Base-by-base conservation (phyloP, 805 yeast species). In the Pichia cabralensis region DNA sequence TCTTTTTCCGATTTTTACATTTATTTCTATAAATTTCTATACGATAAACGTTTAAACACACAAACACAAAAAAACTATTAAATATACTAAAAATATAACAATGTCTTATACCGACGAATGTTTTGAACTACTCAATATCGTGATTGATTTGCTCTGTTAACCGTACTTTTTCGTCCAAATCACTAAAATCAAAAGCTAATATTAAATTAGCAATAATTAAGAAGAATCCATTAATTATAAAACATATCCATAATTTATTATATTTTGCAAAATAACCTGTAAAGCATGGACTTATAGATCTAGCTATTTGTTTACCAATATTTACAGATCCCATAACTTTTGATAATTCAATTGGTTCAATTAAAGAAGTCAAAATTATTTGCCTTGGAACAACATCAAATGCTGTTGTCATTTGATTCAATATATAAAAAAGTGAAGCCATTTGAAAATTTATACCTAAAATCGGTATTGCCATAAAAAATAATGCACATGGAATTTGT, bases 351-450 rank as follows among this genome's bases (percentile, higher is more conserved):
- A 63, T 55, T n/a, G 54, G 40, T 10, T 69, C 67, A 26, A 86
- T 74, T 15, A 84, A 61, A 3, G 81, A 67, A 1, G 94, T 76
- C 32, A 86, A 57, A 26, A 86, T 62, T 8, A 85, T 72, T 56
- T 85, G 95, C 33, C 96, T 70, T 6, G 96, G 95, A 3, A 85
- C 92, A 20, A 85, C 95, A 52, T 86, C 96, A 88, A 86, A 84
- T 2, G 88, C 74, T 2, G 77, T 65, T 1, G 84, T 72, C 3
- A 77, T 59, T 39, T 75, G 76, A 43, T 82, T 74, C 18, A 70
- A 51, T 15, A 77, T 44, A 22, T 80, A 61, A 6, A 74, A 55
- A 0, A 59, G 35, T 19, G 80, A 64, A 0, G 89, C 80, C 2
- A 49, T 31, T 0, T 52, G 39, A n/a, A 61, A 41, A 12, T 39